Evolutionary conservation across 805 yeast species (phyloP).

Genomic region (Brettanomyces nanus): DNA sequence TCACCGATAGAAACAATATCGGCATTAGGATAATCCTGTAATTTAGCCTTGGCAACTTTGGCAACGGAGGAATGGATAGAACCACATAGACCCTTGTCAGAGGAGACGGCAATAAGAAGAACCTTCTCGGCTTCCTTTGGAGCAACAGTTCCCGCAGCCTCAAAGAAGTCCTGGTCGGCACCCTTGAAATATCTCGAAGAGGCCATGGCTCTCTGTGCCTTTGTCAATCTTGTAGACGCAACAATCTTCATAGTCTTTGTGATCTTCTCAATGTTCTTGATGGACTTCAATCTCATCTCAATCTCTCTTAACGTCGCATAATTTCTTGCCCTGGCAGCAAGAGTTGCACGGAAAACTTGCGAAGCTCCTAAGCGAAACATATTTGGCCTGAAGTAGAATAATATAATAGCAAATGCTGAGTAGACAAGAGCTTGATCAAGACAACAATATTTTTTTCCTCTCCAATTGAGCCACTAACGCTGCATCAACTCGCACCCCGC

Average conservation of each 20-base stretch:
- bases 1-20: conserved; percentile 91
- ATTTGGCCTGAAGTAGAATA: conserved; percentile 3
- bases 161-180: conserved; percentile 71
- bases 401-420: not conserved
- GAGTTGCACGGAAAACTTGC: conserved; percentile 38
- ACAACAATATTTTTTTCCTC: too few relatives aligned
- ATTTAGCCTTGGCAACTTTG: conserved; percentile 70
- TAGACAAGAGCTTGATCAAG: not conserved
- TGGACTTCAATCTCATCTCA: conserved; percentile 95
- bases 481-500: not conserved
- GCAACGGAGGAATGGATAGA: conserved; percentile 94
- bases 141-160: conserved; percentile 70
- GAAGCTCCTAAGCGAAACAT: conserved; percentile 51
- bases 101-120: conserved; percentile 79
- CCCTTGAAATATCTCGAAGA: conserved; percentile 78
- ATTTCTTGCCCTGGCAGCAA: conserved; percentile 32
- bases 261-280: conserved; percentile 97
- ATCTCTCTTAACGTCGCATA: conserved; percentile 98
- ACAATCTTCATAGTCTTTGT: conserved; percentile 99
- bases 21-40: conserved; percentile 53
- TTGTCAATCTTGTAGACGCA: conserved; percentile 92
- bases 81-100: conserved; percentile 98
- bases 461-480: too few relatives aligned
- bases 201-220: conserved; percentile 92
- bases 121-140: conserved; percentile 43